Conservation (phyloP, 1,284 basidiomycete genomes). For the Sutorius eximius region DNA sequence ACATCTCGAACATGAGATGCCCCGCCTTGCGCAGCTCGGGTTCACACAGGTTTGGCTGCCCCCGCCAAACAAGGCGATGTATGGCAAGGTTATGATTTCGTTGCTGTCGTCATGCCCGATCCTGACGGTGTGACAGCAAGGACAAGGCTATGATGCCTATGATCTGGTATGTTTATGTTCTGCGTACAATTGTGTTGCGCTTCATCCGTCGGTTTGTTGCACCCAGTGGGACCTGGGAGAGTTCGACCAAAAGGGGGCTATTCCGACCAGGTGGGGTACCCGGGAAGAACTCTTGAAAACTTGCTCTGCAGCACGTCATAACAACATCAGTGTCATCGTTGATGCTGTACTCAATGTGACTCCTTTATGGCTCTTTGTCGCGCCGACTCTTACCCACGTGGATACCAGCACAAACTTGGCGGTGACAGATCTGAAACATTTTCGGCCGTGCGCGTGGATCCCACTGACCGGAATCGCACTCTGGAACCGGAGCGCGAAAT, state of each 20-base stretch:
- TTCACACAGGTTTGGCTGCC: slow-evolving; percentile 84
- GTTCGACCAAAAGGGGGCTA: slow-evolving; percentile 83
- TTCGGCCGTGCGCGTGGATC: slow-evolving; percentile 72
- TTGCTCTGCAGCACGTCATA: slow-evolving; percentile 55
- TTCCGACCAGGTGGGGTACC: slow-evolving; percentile 88
- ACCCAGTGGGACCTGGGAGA: slow-evolving; percentile 87
- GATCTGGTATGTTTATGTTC: slow-evolving; percentile 56
- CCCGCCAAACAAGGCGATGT: slow-evolving; percentile 73
- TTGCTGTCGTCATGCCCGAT: neutral
- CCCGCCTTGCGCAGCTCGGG: slow-evolving; percentile 72
- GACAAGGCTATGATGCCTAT: slow-evolving; percentile 79
- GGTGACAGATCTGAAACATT: slow-evolving; percentile 81
- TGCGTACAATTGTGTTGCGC: neutral
- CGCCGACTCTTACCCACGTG: slow-evolving; percentile 3
- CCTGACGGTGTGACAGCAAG: slow-evolving; percentile 43
- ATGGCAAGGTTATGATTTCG: slow-evolving; percentile 44
- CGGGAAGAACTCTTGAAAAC: slow-evolving; percentile 77
- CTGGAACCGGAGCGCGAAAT: slow-evolving; percentile 69
- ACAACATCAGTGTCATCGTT: slow-evolving; percentile 66
- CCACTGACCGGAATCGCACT: slow-evolving; percentile 58
- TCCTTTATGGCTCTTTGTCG: slow-evolving; percentile 1
- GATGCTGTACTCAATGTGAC: slow-evolving; percentile 78
- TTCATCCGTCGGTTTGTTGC: neutral
- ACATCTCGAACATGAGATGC: slow-evolving; percentile 72
- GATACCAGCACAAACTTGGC: slow-evolving; percentile 72